Base-by-base conservation (phyloP, 192 early-diverging fungal species). In the Dissophora ornata region DNA sequence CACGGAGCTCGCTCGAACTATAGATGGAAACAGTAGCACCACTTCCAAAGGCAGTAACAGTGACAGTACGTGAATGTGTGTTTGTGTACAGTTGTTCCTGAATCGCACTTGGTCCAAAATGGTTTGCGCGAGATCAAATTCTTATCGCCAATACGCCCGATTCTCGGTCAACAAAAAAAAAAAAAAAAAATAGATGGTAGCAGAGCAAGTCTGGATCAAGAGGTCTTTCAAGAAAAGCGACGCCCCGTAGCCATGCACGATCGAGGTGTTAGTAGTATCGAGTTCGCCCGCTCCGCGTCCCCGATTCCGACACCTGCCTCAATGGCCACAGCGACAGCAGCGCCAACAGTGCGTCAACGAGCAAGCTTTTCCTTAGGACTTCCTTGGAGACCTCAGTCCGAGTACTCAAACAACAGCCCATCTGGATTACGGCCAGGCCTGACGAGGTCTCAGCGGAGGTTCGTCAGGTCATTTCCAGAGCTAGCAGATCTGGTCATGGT, bases 311-410 rank as follows among this genome's bases (percentile, higher is more conserved):
- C 28, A 19, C 10, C 41, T 25, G 19, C 52, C 25, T 24, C 57
- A 18, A 21, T 36, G 15, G 7, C 28, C 1, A 18, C 28, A 2
- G 15, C 28, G 1, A 26, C 44, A 6, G 13, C 57, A 28, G 15
- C 32, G 22, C 41, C 53, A 3, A 10, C 53, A 12, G 19, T 30
- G 4, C 40, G 41, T 45, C 68, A 52, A 11, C 48, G 52, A 26
- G 26, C 58, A 0, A 33, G 28, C 28, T 70, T 70, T 44, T 41
- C 50, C 0, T 16, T 70, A n/a, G 50, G 50, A 18, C 68, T 62
- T 34, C 68, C 68, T 21, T 62, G 68, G 68, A 38, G 68, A 0
- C 52, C 59, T 21, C 57, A 61, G 15, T 62, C 68, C 25, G 68
- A 62, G 9, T 62, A 70, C 45, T 49, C 50, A 7, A 60, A 24